Evolutionary conservation across 1,284 basidiomycete species (phyloP), one percentile per base, ranked within the genome.

Genomic region (Rhodotorula glutinis): DNA sequence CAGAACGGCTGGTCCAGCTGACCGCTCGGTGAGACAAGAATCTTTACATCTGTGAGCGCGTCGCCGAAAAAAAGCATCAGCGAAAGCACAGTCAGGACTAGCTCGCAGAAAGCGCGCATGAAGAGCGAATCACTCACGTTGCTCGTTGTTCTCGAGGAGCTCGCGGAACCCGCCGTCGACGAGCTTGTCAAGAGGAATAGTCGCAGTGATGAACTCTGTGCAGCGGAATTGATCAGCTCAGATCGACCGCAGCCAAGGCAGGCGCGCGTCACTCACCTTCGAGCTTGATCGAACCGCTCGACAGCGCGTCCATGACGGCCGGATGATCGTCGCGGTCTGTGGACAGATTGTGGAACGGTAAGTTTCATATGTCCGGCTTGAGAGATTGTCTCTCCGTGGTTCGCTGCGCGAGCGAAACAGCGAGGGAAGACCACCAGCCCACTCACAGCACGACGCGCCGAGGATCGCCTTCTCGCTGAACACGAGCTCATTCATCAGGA

Each of bases 71-170:
- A 23, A 11, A 23, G 17, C 19, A 13, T 3, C 40, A 4, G 25
- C 10, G 9, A 23, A 49, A 3, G 14, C 11, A 3, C 16, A 29
- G 13, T 29, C 4, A 16, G 13, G 9, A 25, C 25, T 16, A 10
- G 16, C 14, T 19, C 21, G 53, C 21, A 5, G 27, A 21, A 41
- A 13, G n/a, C n/a, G 14, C 19, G 0, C 16, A 30, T 4, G n/a
- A 40, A 30, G 21, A 38, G 19, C 5, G 41, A n/a, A 23, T 3
- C 25, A 41, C 65, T 29, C 30, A 66, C 68, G 79, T 23, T 73
- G 65, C 55, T 79, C 77, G 59, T 79, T 79, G 60, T 80, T 78
- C 55, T 75, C 61, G 27, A 78, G 66, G 43, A 80, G 72, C 23
- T 75, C 75, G 47, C 76, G 65, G 59, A 80, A 75, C 1, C 79